Evolutionary conservation across 495 filamentous ascomycete species (phyloP).

Genomic region (Penicillium flavigenum): DNA sequence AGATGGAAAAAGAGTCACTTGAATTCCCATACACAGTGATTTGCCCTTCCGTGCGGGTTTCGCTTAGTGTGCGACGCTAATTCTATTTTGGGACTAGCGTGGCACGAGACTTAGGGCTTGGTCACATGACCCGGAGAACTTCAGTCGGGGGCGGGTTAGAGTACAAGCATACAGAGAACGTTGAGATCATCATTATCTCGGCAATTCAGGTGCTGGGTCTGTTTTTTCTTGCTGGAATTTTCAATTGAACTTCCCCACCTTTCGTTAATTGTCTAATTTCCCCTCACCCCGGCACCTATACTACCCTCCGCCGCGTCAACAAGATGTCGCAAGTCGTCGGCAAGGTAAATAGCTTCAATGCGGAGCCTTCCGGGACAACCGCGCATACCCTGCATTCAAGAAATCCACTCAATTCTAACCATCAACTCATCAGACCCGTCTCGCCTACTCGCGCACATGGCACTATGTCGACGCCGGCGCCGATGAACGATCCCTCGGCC

Average conservation of each 20-base stretch:
- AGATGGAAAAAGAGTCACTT: conserved; percentile 35
- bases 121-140: conserved; percentile 23
- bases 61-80: conserved; percentile 43
- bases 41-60: conserved; percentile 46
- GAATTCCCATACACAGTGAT: conserved; percentile 35
- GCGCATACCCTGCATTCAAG: conserved; percentile 7
- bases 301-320: conserved; percentile 10
- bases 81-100: conserved; percentile 19
- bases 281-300: neutral
- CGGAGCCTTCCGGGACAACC: conserved; percentile 11
- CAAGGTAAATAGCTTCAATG: conserved; percentile 37
- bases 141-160: conserved; percentile 8
- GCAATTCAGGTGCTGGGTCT: conserved; percentile 1
- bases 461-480: conserved; percentile 78
- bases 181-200: conserved; percentile 24
- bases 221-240: neutral
- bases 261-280: neutral
- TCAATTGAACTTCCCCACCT: neutral
- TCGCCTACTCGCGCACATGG: conserved; percentile 95
- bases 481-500: conserved; percentile 62
- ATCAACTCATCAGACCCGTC: conserved; percentile 66
- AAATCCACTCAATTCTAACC: conserved; percentile 7
- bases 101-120: conserved; percentile 30
- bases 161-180: conserved; percentile 17
- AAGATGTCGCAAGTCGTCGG: conserved; percentile 50